Base-by-base conservation (phyloP, 805 yeast species). In the Komagataella pseudopastoris region DNA sequence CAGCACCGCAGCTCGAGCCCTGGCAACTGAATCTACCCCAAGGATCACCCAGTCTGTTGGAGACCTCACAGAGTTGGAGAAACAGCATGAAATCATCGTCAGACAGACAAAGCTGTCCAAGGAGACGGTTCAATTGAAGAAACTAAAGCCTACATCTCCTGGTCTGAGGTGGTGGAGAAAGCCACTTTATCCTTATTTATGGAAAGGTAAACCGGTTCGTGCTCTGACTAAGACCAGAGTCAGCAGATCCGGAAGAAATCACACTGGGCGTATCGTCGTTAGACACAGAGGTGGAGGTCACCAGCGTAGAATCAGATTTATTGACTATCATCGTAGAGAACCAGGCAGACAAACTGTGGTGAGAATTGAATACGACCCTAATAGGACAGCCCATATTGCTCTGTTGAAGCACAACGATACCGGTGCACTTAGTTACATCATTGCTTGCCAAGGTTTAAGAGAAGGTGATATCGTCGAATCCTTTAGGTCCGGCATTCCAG, bases 261-360 rank as follows among this genome's bases (percentile, higher is more conserved):
- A 85, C 67, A 72, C 85, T 3, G 99, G 99, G 58, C 77, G 78
- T 58, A 88, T 93, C 60, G 88, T 96, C 4, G 85, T 88, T 48
- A 80, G 99, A 64, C 96, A 93, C 66, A 81, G 95, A 66, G 99
- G 98, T 65, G 99, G 99, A 60, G 98, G 98, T 43, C 93, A 86
- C 65, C 87, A 86, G 66, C 83, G 91, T 62, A 80, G 99, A 67
- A 75, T 87, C 45, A 79, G 99, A 60, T 65, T 87, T 39, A 76
- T 93, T 20, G 99, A 93, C 67, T 83, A 82, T 60, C 70, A 73
- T 59, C 78, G 99, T 62, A 60, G 65, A 45, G 75, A 65, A 3
- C 68, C 81, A 1, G 98, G 97, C 23, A 76, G 75, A 47, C 93
- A 88, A 59, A 75, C 77, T 36, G 97, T 93, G 20, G 70, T 81